Evolutionary conservation across 2,329 filamentous ascomycete genomes (phyloP).

Genomic region (Alternaria brassicicola): DNA sequence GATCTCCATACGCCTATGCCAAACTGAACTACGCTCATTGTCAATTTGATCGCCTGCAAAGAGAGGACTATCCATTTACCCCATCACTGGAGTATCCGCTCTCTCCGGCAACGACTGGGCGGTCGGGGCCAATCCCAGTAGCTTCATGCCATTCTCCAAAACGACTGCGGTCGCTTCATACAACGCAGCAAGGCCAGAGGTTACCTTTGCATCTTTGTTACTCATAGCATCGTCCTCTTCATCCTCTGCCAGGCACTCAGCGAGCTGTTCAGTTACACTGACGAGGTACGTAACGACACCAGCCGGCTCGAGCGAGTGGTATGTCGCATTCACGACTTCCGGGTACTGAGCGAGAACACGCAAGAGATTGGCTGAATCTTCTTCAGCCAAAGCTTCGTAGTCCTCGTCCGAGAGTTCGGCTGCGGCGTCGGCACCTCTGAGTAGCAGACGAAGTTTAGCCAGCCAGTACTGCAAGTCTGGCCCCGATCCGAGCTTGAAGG

Average conservation of each 20-base stretch:
- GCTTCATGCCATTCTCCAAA: conserved; percentile 38
- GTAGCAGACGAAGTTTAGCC: conserved; percentile 24
- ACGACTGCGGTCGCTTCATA: conserved; percentile 39
- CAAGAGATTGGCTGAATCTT: conserved; percentile 35
- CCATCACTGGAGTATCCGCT: conserved; percentile 34
- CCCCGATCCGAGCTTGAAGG: conserved; percentile 40
- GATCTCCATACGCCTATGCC: neutral
- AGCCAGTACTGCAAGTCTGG: conserved; percentile 42
- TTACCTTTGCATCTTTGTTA: conserved; percentile 1
- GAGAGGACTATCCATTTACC: neutral
- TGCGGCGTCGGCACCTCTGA: conserved; percentile 17
- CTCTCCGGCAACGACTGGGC: conserved; percentile 19
- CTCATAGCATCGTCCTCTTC: conserved; percentile 17
- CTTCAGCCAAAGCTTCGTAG: conserved; percentile 28
- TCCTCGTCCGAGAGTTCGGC: conserved; percentile 30
- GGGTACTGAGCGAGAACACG: conserved; percentile 41
- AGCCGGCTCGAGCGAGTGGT: conserved; percentile 37
- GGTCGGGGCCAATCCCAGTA: conserved; percentile 35
- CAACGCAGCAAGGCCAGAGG: conserved; percentile 28
- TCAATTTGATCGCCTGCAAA: neutral
- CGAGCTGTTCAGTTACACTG: conserved; percentile 34
- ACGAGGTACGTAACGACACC: conserved; percentile 37
- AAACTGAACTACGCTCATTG: neutral
- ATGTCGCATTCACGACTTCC: conserved; percentile 33
- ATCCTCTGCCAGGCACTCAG: conserved; percentile 28